Conservation (phyloP, 345 rosid genomes). For the Camelina hispida region DNA sequence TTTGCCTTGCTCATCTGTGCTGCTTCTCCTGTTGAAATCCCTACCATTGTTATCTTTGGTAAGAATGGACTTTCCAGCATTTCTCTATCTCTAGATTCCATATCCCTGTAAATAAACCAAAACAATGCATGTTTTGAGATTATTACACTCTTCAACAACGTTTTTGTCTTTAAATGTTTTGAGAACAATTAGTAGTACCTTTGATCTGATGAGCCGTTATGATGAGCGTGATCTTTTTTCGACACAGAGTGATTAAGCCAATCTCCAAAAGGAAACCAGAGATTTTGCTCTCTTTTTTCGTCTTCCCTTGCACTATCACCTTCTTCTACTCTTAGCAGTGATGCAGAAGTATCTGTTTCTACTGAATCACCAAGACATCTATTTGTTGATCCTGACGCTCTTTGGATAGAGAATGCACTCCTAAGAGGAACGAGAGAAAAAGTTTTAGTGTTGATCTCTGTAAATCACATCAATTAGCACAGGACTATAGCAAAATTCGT, state of each 20-base stretch:
- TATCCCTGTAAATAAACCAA: slow-evolving; percentile 42
- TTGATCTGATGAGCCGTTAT: slow-evolving; percentile 43
- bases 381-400: slow-evolving; percentile 59
- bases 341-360: slow-evolving; percentile 43
- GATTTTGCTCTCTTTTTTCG: slow-evolving; percentile 47
- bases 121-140: neutral
- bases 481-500: neutral
- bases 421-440: slow-evolving; percentile 45
- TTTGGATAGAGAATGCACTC: slow-evolving; percentile 73
- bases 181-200: slow-evolving; percentile 47
- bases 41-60: slow-evolving; percentile 99
- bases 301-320: slow-evolving; percentile 41
- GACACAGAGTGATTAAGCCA: slow-evolving; percentile 62
- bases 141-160: slow-evolving; percentile 3
- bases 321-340: slow-evolving; percentile 51
- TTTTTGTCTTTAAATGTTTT: neutral
- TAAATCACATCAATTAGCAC: slow-evolving; percentile 11
- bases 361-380: slow-evolving; percentile 46
- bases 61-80: slow-evolving; percentile 69
- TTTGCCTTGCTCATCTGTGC: slow-evolving; percentile 80
- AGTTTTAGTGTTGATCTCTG: slow-evolving; percentile 3
- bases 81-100: slow-evolving; percentile 47
- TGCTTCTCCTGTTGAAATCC: slow-evolving; percentile 81
- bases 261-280: slow-evolving; percentile 66
- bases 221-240: slow-evolving; percentile 46